These are phyloP conservation scores for Tetracentron sinense DNA, from an alignment of 164 flowering plant genomes.

Conservation along the genomic window DNA sequence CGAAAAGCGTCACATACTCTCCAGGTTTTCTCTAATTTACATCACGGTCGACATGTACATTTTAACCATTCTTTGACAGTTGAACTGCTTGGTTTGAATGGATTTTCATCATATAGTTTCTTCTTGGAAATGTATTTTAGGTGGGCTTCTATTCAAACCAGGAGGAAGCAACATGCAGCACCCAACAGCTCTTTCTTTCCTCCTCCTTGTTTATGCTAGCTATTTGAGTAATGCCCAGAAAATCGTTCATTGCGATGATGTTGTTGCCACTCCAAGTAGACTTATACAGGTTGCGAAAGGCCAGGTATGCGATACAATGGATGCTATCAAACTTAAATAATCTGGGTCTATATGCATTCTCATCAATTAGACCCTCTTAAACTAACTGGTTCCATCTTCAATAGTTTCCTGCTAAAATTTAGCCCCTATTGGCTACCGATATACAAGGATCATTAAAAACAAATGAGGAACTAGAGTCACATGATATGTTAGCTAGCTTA, in stretches of 20 bases:
- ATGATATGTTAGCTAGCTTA: no score
- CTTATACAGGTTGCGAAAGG: conserved; percentile 27
- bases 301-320: conserved; percentile 24
- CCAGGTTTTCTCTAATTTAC: conserved; percentile 29
- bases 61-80: background rate
- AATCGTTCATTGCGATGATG: conserved; percentile 30
- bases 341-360: no score
- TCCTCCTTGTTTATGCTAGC: conserved; percentile 35
- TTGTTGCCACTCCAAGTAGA: conserved; percentile 27
- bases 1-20: conserved; percentile 37
- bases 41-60: background rate
- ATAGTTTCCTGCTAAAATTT: no score
- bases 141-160: conserved; percentile 51
- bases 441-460: no score
- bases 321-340: no score
- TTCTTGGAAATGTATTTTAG: conserved; percentile 15
- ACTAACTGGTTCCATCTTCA: no score
- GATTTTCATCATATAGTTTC: background rate
- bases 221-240: conserved; percentile 14
- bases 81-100: background rate
- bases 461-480: no score
- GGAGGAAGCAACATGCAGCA: conserved; percentile 58
- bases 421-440: no score
- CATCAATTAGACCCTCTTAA: no score
- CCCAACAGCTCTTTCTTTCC: conserved; percentile 47